Evolutionary conservation across 202 grass and related monocot genomes (phyloP), one percentile per base, ranked within the genome.

Genomic region (Elaeis oleifera): DNA sequence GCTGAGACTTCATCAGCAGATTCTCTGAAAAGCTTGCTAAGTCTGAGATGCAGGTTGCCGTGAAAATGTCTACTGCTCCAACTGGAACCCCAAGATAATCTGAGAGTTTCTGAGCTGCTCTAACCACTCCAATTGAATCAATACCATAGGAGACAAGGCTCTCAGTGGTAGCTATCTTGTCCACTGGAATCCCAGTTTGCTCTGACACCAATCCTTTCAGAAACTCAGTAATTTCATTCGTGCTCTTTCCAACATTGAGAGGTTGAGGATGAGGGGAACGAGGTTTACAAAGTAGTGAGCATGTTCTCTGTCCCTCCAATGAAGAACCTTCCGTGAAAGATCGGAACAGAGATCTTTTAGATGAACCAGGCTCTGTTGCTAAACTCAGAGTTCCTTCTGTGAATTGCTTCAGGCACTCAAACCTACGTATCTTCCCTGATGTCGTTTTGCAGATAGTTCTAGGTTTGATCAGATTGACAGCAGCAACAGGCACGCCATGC

Each of bases 31-130:
- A 89, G 66, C 32, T 76, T 29, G 74, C 85, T 49, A 89, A 78
- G 53, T 89, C 85, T 72, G 71, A 70, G 68, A 89, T 81, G 55
- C 78, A 72, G 36, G 74, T 81, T 64, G 81, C 85, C 3, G 85
- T 78, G 69, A 89, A 89, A 58, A 89, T 89, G 66, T 84, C 85
- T 23, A 89, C 83, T 16, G 85, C 85, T 84, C 85, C 85, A 81
- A 89, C 77, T 60, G 85, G 85, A 36, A 74, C 50, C 57, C 78
- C 81, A 9, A 89, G 81, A 74, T 84, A 89, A 84, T 81, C 81
- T 20, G 85, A 84, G 22, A 89, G 77, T 28, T 89, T 89, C 73
- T 89, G 85, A 6, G 85, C 80, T 69, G 77, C 61, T 81, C 71
- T 75, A 50, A 89, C 85, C 24, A 89, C 81, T 6, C 77, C 78